A percentile compares a stretch with the other conserved stretches of the same genome.
Evolutionary conservation across 2,329 filamentous ascomycete genomes (phyloP).

Genomic region (Talaromyces verruculosus): DNA sequence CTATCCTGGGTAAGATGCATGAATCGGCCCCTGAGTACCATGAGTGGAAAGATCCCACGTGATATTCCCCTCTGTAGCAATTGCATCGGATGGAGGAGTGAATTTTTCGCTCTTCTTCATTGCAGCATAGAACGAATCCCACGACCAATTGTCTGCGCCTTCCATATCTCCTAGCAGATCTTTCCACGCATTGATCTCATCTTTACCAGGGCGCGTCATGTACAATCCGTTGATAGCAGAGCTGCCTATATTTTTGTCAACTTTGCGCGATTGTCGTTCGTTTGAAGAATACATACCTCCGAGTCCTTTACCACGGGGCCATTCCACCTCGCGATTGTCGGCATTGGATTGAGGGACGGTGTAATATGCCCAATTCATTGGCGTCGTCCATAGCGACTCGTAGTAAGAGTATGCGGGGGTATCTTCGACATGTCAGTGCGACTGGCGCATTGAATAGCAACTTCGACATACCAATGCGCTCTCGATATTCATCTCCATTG

Average conservation of each 20-base stretch:
- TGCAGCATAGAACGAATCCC: constrained; percentile 37
- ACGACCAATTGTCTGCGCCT: constrained; percentile 37
- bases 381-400: constrained; percentile 37
- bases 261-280: not conserved
- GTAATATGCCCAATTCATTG: constrained; percentile 36
- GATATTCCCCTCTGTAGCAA: constrained; percentile 28
- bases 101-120: constrained; percentile 36
- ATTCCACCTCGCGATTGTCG: constrained; percentile 32
- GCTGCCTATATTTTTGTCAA: constrained; percentile 28
- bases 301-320: constrained; percentile 38
- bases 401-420: constrained; percentile 37
- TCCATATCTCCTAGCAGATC: constrained; percentile 36
- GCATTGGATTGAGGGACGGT: constrained; percentile 33
- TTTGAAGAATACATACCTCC: constrained; percentile 29
- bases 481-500: constrained; percentile 35
- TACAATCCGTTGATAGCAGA: constrained; percentile 40
- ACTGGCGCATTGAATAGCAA: not conserved
- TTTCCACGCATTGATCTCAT: constrained; percentile 37
- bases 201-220: constrained; percentile 35
- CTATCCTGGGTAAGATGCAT: constrained; percentile 31
- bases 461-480: constrained; percentile 33
- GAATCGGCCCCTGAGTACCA: constrained; percentile 30
- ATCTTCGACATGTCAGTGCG: constrained; percentile 27
- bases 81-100: constrained; percentile 24
- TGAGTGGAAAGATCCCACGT: constrained; percentile 28